Base-by-base conservation (phyloP, 2,329 filamentous ascomycete genomes). In the Hypomyces rosellus region DNA sequence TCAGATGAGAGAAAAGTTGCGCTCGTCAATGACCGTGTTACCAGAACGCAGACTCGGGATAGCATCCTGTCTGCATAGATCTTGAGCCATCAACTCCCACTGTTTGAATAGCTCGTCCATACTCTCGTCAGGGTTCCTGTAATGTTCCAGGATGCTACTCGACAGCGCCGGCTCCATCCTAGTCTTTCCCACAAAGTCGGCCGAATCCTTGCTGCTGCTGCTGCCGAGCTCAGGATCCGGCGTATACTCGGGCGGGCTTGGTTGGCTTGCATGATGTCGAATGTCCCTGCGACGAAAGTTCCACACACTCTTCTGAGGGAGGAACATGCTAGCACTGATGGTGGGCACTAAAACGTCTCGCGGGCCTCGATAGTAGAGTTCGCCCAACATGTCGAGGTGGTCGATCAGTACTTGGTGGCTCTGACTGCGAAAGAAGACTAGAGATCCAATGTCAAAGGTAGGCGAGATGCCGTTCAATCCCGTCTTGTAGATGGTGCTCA, bases 361-460 rank as follows among this genome's bases (percentile, higher is more conserved):
- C 51, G 73, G 70, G 11, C 71, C 65, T 55, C 72, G 68, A 50
- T 75, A 73, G 55, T 73, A 74, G 55, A 77, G 75, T 7, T 73
- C 72, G 6, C 74, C 76, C 2, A 67, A 59, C 40, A 61, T 65
- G 55, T 80, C 77, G 12, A 81, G 64, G 57, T 74, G 71, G 25
- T 74, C 61, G 53, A 80, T 75, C 49, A 78, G 76, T 12, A 68
- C 64, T 46, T 67, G 65, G 49, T 80, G 74, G 16, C 70, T 64
- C 39, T 69, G 62, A 51, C 69, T 67, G 37, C 77, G 73, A 60
- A 80, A 78, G 61, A 79, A 78, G 4, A 64, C 60, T 33, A 76
- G 63, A 22, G 70, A 74, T 47, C 75, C 78, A 55, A 81, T 73
- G 59, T 81, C 78, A 51, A 81, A 78, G 52, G 76, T 76, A 9